Evolutionary conservation across 345 rosid genomes (phyloP).

Genomic region (Salix udensis): DNA sequence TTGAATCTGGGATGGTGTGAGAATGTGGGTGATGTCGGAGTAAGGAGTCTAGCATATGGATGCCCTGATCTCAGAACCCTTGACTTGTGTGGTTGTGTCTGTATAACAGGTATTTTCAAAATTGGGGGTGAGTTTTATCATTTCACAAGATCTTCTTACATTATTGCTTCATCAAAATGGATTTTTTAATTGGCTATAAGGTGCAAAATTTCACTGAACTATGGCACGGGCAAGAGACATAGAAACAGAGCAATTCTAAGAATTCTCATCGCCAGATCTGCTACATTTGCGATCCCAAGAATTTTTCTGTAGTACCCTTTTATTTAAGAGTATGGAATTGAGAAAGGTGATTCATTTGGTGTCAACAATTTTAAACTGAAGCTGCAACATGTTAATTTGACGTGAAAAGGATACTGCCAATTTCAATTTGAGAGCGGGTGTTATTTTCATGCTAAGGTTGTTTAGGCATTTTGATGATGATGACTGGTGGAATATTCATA

Average conservation of each 20-base stretch:
- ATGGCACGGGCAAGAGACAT: background rate
- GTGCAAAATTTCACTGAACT: background rate
- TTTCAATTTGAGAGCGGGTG: background rate
- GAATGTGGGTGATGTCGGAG: conserved; percentile 75
- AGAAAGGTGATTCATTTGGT: background rate
- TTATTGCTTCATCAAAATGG: background rate
- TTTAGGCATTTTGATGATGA: background rate
- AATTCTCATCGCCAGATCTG: background rate
- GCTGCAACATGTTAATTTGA: background rate
- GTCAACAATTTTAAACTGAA: background rate
- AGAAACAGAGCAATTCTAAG: background rate
- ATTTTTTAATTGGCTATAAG: background rate
- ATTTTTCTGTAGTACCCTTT: background rate
- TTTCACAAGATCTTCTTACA: background rate
- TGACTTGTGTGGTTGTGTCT: conserved; percentile 77
- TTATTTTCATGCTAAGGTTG: too few species aligned
- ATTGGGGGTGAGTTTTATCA: background rate
- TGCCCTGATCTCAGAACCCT: conserved; percentile 83
- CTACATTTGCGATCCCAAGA: background rate
- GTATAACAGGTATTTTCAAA: conserved; percentile 63
- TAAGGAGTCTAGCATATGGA: conserved; percentile 76
- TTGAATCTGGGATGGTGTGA: conserved; percentile 97
- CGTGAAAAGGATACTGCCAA: background rate
- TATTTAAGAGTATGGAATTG: background rate
- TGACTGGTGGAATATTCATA: background rate